Evolutionary conservation across 2,329 filamentous ascomycete genomes (phyloP).

Genomic region (Scolecobasidium constrictum): DNA sequence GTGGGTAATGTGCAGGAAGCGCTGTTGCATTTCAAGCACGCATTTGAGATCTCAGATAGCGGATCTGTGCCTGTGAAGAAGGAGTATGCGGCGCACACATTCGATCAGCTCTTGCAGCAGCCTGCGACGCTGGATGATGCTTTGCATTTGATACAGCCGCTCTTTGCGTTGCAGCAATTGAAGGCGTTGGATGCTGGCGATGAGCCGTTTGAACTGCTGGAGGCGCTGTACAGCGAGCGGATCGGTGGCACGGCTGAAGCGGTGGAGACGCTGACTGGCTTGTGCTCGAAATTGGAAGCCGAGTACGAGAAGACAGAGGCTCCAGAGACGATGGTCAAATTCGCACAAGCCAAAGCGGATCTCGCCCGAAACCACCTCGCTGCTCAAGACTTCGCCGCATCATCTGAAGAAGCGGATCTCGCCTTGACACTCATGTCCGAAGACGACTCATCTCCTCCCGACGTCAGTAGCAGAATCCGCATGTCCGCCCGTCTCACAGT

Average conservation of each 20-base stretch:
- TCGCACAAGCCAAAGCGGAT: slow-evolving; percentile 77
- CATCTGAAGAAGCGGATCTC: slow-evolving; percentile 69
- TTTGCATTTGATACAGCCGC: slow-evolving; percentile 59
- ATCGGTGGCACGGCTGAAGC: slow-evolving; percentile 57
- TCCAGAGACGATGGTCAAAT: slow-evolving; percentile 57
- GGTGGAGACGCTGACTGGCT: slow-evolving; percentile 49
- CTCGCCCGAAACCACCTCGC: slow-evolving; percentile 76
- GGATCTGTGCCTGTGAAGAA: slow-evolving; percentile 62
- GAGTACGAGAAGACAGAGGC: slow-evolving; percentile 82
- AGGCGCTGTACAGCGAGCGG: slow-evolving; percentile 71
- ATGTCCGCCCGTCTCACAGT: slow-evolving; percentile 79
- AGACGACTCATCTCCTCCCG: slow-evolving; percentile 51
- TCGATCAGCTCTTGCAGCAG: slow-evolving; percentile 64
- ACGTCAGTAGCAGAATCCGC: slow-evolving; percentile 58
- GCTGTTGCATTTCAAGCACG: slow-evolving; percentile 78
- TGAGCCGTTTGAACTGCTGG: slow-evolving; percentile 64
- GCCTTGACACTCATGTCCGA: slow-evolving; percentile 70
- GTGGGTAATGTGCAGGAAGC: slow-evolving; percentile 68
- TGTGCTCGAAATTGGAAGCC: slow-evolving; percentile 62
- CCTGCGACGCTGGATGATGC: slow-evolving; percentile 31
- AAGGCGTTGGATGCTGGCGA: slow-evolving; percentile 60
- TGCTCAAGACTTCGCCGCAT: slow-evolving; percentile 50
- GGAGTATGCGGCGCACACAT: slow-evolving; percentile 70
- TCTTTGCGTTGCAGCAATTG: slow-evolving; percentile 81
- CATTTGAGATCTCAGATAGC: slow-evolving; percentile 81